phyloP scores from a whole-genome alignment of 768 basidiomycete species.

The Lentinus brumalis region DNA sequence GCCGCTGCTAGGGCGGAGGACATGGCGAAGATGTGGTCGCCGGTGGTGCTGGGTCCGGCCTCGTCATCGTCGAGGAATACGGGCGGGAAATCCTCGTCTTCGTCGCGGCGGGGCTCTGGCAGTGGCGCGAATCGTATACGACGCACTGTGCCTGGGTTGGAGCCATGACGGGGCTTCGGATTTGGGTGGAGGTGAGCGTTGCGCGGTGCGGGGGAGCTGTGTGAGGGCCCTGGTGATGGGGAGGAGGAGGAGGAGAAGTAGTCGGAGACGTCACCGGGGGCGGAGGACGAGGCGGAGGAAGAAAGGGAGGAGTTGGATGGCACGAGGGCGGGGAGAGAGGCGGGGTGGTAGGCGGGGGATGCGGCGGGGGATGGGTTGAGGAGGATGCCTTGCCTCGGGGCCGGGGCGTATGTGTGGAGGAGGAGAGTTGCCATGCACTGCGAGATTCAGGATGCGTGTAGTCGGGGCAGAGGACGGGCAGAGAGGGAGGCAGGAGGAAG shows the following conservation, averaged over 20 bases:
- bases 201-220: neutral
- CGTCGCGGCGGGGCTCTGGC: conserved; percentile 68
- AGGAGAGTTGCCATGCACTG: conserved; percentile 21
- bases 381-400: conserved; percentile 31
- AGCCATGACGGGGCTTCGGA: conserved; percentile 16
- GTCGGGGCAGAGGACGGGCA: conserved; percentile 4
- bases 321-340: conserved; percentile 25
- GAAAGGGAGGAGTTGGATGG: conserved; percentile 28
- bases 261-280: conserved; percentile 24
- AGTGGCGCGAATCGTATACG: conserved; percentile 84
- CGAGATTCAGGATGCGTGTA: neutral
- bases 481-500: conserved; percentile 8
- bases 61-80: conserved; percentile 31
- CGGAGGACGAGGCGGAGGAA: conserved; percentile 27
- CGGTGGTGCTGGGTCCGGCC: conserved; percentile 14
- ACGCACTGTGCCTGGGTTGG: conserved; percentile 23
- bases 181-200: conserved; percentile 9
- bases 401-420: conserved; percentile 13
- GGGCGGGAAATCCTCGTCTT: conserved; percentile 36
- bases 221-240: conserved; percentile 11
- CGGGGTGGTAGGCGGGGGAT: conserved; percentile 25
- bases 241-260: conserved; percentile 23
- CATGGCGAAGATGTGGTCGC: conserved; percentile 14
- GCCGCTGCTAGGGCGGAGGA: conserved; percentile 22
- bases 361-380: conserved; percentile 32